Evolutionary conservation across 495 filamentous ascomycete genomes (phyloP).

Genomic region (Aspergillus cristatus): DNA sequence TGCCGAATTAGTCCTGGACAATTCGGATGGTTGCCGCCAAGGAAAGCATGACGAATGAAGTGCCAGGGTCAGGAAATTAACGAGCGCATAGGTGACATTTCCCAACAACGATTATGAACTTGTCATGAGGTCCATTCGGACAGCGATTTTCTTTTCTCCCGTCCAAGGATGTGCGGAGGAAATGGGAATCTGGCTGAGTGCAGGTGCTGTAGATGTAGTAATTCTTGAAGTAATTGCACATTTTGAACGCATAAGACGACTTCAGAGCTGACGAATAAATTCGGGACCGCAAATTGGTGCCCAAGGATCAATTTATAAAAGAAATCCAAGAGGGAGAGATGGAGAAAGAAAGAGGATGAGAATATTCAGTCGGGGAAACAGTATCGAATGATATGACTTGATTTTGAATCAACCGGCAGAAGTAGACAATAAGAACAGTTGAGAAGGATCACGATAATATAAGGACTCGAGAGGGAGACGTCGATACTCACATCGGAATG

Average conservation of each 20-base stretch:
- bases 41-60: background rate
- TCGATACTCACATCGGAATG: background rate
- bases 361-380: too few species aligned
- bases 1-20: background rate
- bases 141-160: slow-evolving; percentile 53
- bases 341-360: too few species aligned
- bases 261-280: too few species aligned
- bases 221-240: slow-evolving; percentile 73
- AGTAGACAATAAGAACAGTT: background rate
- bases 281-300: too few species aligned
- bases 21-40: background rate
- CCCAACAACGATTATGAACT: slow-evolving; percentile 60
- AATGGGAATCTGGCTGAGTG: slow-evolving; percentile 55
- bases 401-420: background rate
- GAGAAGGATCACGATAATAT: background rate
- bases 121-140: slow-evolving; percentile 60
- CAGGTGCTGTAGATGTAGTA: slow-evolving; percentile 70
- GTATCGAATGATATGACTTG: too few species aligned
- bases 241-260: slow-evolving; percentile 15
- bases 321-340: too few species aligned
- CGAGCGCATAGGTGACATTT: slow-evolving; percentile 54
- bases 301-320: too few species aligned
- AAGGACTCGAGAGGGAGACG: background rate
- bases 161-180: slow-evolving; percentile 57
- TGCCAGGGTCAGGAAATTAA: background rate